Base-by-base conservation (phyloP, 1,284 basidiomycete species). In the Apiotrichum montevideense region DNA sequence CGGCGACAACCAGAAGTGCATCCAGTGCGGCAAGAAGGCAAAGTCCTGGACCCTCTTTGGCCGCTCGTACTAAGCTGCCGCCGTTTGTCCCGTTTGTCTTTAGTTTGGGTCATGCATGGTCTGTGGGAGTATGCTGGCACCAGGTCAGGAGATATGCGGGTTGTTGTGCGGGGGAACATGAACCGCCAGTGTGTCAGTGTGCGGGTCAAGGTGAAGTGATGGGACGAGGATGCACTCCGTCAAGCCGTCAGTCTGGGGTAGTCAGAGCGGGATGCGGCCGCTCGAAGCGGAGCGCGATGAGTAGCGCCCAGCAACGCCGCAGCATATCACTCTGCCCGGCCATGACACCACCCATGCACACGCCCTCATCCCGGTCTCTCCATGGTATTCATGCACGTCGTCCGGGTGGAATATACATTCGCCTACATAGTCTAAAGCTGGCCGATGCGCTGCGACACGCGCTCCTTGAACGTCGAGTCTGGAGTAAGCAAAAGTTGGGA, bases 31-130 rank as follows among this genome's bases (percentile, higher is more conserved):
- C 46, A 81, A 83, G 66, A 85, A 88, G 70, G 89, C 93, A 55
- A 94, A 93, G 79, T 82, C 87, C 68, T 96, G 90, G 90, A 90
- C 90, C 64, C 80, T 94, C 83, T 94, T 93, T 75, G 90, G 90
- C 43, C 81, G 90, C 54, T 55, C 52, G 43, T 62, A 62, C 60
- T 62, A 62, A 44, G 52, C 49, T 39, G 37, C 37, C 8, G 8
- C 43, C 32, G 48, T 47, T 48, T 37, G 40, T 52, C n/a, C 34
- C 7, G 32, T 35, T 7, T 47, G 46, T 47, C 46, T 47, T 33
- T 35, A 47, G 46, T 35, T 34, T 13, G 45, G 33, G 45, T 46
- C 45, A 51, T 56, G 43, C 49, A 51, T 47, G 40, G 8, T 7
- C 21, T 21, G 9, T 42, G 41, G 41, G 8, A 11, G 41, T n/a